Evolutionary conservation across 2,329 filamentous ascomycete genomes (phyloP).

Genomic region (Fusarium nisikadoi): DNA sequence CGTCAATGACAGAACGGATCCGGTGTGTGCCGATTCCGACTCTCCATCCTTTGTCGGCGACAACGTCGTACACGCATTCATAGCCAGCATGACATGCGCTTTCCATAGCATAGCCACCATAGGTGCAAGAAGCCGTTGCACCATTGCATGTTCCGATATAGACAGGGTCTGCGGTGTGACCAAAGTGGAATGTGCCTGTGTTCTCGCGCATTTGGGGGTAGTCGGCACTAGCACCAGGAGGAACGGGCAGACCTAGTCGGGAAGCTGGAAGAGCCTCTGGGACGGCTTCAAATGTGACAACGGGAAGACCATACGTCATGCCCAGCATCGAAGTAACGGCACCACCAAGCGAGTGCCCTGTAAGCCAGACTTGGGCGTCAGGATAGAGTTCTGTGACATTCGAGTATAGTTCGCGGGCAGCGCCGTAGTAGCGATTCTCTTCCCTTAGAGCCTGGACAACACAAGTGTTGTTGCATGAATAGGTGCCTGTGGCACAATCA

Average conservation of each 20-base stretch:
- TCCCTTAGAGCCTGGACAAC: slow-evolving; percentile 77
- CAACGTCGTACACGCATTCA: slow-evolving; percentile 92
- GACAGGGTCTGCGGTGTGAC: slow-evolving; percentile 94
- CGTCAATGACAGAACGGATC: slow-evolving; percentile 86
- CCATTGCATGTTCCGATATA: slow-evolving; percentile 95
- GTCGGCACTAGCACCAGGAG: slow-evolving; percentile 79
- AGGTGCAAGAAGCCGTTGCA: slow-evolving; percentile 86
- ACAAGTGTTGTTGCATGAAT: slow-evolving; percentile 92
- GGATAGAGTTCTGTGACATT: slow-evolving; percentile 94
- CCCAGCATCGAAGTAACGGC: slow-evolving; percentile 89
- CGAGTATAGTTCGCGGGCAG: slow-evolving; percentile 87
- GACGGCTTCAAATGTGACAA: slow-evolving; percentile 92
- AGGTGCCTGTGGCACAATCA: slow-evolving; percentile 88
- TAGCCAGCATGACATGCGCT: slow-evolving; percentile 89
- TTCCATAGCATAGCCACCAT: slow-evolving; percentile 94
- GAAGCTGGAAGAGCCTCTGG: slow-evolving; percentile 89
- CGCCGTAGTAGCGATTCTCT: slow-evolving; percentile 92
- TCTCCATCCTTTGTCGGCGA: slow-evolving; percentile 90
- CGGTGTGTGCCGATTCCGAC: slow-evolving; percentile 92
- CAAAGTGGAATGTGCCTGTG: slow-evolving; percentile 89
- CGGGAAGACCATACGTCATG: slow-evolving; percentile 88
- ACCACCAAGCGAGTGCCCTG: slow-evolving; percentile 92
- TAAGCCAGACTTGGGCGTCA: slow-evolving; percentile 84
- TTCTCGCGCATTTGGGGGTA: slow-evolving; percentile 76
- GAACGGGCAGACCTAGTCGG: slow-evolving; percentile 84